Conservation (phyloP, 176 grass and related monocot genomes). For the Triticum turgidum region DNA sequence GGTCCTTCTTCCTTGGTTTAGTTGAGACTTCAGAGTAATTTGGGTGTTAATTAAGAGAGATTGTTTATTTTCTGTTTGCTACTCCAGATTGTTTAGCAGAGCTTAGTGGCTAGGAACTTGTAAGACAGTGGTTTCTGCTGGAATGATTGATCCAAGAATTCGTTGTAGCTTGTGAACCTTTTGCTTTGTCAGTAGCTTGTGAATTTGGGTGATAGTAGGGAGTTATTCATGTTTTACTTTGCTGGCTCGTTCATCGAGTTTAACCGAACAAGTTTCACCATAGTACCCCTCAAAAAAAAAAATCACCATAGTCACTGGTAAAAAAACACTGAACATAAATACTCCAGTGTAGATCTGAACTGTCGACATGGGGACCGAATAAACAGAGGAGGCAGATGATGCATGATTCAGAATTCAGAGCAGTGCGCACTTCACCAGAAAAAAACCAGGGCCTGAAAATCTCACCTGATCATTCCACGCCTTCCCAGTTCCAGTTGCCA, state of each 20-base stretch:
- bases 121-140: not conserved
- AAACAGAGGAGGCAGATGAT: not conserved
- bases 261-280: no score
- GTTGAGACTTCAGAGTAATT: not conserved
- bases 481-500: not conserved
- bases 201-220: no score
- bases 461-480: not conserved
- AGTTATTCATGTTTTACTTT: no score
- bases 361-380: constrained; percentile 7
- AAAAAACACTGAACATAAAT: not conserved
- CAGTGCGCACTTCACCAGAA: not conserved
- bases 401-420: constrained; percentile 5
- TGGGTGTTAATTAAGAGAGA: not conserved
- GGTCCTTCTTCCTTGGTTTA: not conserved
- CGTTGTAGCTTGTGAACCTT: not conserved
- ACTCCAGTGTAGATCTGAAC: constrained; percentile 15
- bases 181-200: not conserved
- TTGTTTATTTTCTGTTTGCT: not conserved
- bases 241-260: no score
- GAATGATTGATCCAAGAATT: constrained; percentile 19
- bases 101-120: constrained; percentile 1
- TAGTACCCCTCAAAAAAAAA: no score
- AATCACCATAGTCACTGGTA: not conserved
- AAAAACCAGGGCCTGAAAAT: not conserved
- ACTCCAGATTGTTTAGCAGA: not conserved